These are phyloP conservation scores for Dendrobium nobile DNA, from an alignment of 106 monocot genomes.

Conservation along the genomic window DNA sequence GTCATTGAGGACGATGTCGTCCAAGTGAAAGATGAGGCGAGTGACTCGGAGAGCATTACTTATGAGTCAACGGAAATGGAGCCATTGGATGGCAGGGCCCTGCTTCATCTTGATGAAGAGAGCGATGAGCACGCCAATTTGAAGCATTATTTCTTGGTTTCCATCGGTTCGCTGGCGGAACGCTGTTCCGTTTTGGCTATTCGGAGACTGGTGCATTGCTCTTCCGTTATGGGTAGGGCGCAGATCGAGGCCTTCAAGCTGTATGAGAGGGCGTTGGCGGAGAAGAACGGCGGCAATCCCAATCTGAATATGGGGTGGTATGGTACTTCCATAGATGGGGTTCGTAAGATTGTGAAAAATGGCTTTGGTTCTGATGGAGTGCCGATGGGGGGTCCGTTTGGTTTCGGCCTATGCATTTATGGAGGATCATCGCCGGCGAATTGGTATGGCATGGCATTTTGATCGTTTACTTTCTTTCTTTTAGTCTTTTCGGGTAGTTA, in stretches of 20 bases:
- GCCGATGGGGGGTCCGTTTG: slow-evolving; percentile 12
- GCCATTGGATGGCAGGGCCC: background rate
- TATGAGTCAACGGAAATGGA: background rate
- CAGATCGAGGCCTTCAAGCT: slow-evolving; percentile 12
- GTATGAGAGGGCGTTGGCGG: slow-evolving; percentile 16
- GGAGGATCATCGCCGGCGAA: slow-evolving; percentile 24
- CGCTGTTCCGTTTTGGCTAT: slow-evolving; percentile 18
- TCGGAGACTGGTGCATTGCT: slow-evolving; percentile 3
- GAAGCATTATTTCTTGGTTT: slow-evolving; percentile 27
- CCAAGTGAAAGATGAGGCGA: background rate
- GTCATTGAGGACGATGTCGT: background rate
- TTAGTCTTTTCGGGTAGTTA: background rate
- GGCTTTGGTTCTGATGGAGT: slow-evolving; percentile 20
- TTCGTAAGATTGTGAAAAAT: slow-evolving; percentile 14
- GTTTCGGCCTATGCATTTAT: slow-evolving; percentile 26
- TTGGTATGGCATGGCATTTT: slow-evolving; percentile 22
- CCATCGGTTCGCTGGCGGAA: slow-evolving; percentile 24
- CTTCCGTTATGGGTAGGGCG: slow-evolving; percentile 14
- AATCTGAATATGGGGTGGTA: slow-evolving; percentile 30
- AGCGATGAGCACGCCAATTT: slow-evolving; percentile 7
- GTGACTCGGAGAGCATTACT: slow-evolving; percentile 4
- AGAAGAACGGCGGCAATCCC: slow-evolving; percentile 25
- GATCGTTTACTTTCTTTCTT: background rate
- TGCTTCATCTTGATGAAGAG: slow-evolving; percentile 16
- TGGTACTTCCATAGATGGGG: slow-evolving; percentile 15